These are phyloP conservation scores for Flaveria robusta DNA, from an alignment of 129 eudicot species.

Conservation along the genomic window DNA sequence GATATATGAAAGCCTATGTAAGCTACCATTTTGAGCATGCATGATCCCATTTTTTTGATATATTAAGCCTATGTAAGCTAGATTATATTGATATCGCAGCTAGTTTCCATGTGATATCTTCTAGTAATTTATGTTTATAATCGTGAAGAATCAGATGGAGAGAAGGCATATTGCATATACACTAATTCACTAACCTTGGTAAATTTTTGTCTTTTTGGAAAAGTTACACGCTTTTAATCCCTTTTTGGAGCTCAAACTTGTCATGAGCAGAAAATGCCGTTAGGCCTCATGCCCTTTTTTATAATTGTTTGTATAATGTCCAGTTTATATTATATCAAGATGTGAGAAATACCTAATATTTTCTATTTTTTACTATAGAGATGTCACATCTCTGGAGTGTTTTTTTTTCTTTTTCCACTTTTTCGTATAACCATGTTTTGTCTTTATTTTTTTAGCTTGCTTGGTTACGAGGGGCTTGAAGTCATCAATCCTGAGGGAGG, in stretches of 20 bases:
- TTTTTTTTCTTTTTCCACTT: neutral
- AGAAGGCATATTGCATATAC: neutral
- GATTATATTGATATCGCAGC: neutral
- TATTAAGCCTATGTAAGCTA: neutral
- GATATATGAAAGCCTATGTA: too few species aligned
- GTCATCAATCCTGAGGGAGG: slow-evolving; percentile 94
- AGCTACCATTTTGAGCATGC: neutral
- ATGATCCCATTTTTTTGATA: too few species aligned
- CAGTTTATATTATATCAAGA: neutral
- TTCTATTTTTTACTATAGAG: neutral
- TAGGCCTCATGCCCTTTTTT: neutral
- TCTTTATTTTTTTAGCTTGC: slow-evolving; percentile 41
- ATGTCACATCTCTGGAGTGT: neutral
- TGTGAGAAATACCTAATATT: neutral
- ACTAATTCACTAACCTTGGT: slow-evolving; percentile 2
- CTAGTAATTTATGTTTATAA: neutral
- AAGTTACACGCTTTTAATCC: neutral
- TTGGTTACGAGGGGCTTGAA: slow-evolving; percentile 82
- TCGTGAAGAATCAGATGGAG: neutral
- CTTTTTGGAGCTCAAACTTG: slow-evolving; percentile 8
- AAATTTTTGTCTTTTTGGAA: neutral
- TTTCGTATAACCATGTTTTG: neutral
- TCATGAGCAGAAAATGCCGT: slow-evolving; percentile 3
- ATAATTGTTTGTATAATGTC: neutral
- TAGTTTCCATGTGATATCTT: neutral